Evolutionary conservation across 2,329 filamentous ascomycete genomes (phyloP), one percentile per base, ranked within the genome.

Genomic region (Sclerotinia minor): DNA sequence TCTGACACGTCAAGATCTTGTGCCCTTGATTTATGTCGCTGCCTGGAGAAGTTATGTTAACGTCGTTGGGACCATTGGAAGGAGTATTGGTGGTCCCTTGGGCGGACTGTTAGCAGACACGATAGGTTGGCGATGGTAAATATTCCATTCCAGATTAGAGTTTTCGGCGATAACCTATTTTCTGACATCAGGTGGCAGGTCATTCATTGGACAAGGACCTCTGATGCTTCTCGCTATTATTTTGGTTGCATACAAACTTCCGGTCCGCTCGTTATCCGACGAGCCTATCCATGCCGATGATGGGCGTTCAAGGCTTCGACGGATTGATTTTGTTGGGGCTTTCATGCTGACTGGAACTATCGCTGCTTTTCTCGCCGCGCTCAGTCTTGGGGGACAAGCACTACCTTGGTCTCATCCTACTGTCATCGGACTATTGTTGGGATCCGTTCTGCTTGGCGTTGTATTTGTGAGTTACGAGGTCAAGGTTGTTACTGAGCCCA

Each of bases 291-390:
- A 88, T 50, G 80, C 85, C 67, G 80, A 81, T 13, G 83, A 90
- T 76, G 91, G 89, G 88, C 83, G 82, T 70, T 77, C 82, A 47
- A 92, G 92, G 75, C 78, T 94, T 17, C 79, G 80, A 24, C 86
- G 87, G 44, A 84, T 94, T 72, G 92, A 94, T 76, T 92, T 93
- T 73, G 79, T 90, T 0, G 91, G 92, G 8, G 90, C 91, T 2
- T 78, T 85, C 90, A 49, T 57, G 21, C n/a, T 68, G 9, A 29
- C 65, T 53, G 57, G 47, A 32, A 47, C 65, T 11, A 45, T 67
- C 24, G 41, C 47, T 19, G 72, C 79, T 2, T 75, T 81, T 1
- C 80, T 83, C 4, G 75, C 83, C 2, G 79, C 82, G 0, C 74
- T 86, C 5, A 83, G 84, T 64, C 78, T 84, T 11, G 83, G 80